A percentile compares a stretch with the other conserved stretches of the same genome.
phyloP scores from a whole-genome alignment of 345 rosid species.

The Laguncularia racemosa region DNA sequence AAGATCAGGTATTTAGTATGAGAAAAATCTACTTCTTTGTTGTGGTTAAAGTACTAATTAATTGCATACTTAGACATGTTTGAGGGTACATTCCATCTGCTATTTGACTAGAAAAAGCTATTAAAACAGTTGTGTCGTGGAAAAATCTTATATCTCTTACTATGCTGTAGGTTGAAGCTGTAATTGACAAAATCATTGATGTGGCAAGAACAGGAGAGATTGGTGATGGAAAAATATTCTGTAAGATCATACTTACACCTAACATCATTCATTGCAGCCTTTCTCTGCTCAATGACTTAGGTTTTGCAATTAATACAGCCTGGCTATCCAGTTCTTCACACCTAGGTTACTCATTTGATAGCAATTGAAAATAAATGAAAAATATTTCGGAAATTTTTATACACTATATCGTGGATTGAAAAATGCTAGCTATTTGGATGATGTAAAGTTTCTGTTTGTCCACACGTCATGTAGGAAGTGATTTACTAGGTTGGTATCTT shows the following conservation, averaged over 20 bases:
- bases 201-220: slow-evolving; percentile 84
- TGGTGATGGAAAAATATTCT: slow-evolving; percentile 87
- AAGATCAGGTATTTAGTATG: slow-evolving; percentile 51
- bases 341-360: no score
- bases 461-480: background rate
- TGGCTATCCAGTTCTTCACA: no score
- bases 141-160: background rate
- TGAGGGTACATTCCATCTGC: no score
- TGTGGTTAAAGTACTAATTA: background rate
- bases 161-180: slow-evolving; percentile 64
- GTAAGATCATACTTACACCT: slow-evolving; percentile 21
- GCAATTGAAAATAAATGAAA: no score
- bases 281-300: background rate
- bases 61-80: no score
- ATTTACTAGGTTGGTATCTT: background rate
- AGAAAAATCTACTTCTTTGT: background rate
- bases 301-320: background rate
- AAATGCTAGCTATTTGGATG: background rate
- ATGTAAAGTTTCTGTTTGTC: no score
- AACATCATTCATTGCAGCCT: background rate
- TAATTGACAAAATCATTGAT: slow-evolving; percentile 54
- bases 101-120: no score
- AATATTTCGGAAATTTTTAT: no score
- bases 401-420: background rate
- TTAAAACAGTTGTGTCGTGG: no score